Evolutionary conservation across 2,329 filamentous ascomycete genomes (phyloP), one percentile per base, ranked within the genome.

Genomic region (Ascosphaera apis): DNA sequence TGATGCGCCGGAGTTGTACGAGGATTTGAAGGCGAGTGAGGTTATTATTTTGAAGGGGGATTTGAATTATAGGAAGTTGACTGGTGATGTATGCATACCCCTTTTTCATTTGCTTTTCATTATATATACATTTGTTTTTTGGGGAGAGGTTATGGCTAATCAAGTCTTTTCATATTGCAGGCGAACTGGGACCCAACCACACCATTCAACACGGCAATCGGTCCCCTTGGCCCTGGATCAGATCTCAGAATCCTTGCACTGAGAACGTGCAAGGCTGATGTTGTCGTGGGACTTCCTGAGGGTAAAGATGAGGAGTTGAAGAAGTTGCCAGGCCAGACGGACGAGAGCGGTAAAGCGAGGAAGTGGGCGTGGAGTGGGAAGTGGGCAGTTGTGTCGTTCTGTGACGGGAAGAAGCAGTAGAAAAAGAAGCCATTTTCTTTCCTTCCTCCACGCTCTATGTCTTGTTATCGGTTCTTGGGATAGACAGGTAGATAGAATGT

Each of bases 31-130:
- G 60, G 59, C 71, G 41, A 80, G 78, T 44, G 80, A 92, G 53
- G 63, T 98, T 13, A 81, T 92, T 9, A 72, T 98, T 38, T 95
- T 95, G 64, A 98, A 98, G 63, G 88, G 88, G 2, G 88, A 98
- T 52, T 54, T 98, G 45, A 98, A 98, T 59, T 98, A 95, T 56
- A 67, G 88, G 41, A 98, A 98, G 56, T 56, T 98, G 44, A 83
- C 77, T 19, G 78, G 72, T 34, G 88, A 98, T 63, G 82, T 86
- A 59, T 61, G 76, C 62, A 15, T 15, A 17, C n/a, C n/a, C n/a
- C n/a, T n/a, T n/a, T n/a, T n/a, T n/a, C 21, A 30, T 2, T 23
- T 34, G 16, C 21, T 13, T 38, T 19, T 12, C 18, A 17, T 37
- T 16, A 8, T 28, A 28, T 28, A 8, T 8, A 28, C 8, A 8